Evolutionary conservation across 805 yeast species (phyloP), one percentile per base, ranked within the genome.

Genomic region (Geotrichum ghanense): DNA sequence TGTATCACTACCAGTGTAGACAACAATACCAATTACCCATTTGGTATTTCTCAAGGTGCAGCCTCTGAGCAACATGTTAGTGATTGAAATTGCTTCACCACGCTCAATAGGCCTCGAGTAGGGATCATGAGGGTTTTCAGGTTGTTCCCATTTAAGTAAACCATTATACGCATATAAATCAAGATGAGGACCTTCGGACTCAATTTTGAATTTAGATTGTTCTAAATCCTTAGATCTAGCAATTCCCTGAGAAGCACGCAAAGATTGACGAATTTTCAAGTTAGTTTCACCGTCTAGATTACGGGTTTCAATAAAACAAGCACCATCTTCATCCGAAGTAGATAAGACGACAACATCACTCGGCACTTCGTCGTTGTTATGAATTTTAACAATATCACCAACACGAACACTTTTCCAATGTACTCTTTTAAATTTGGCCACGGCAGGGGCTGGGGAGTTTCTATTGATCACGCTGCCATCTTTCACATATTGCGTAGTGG

Each of bases 211-310:
- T 52, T 69, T 70, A 21, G 76, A 66, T 48, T 73, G 68, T 48
- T 76, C 78, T 47, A 81, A 69, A 56, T 83, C 87, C 9, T 61
- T 59, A 1, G 84, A 70, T 56, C 76, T 83, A 44, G 68, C 71
- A 41, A 83, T 63, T 1, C 73, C 70, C 3, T 69, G 68, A n/a
- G 87, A 83, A 52, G 80, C 73, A 19, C 69, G 69, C 39, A 83
- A 58, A 6, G 85, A 70, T 26, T 68, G 70, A 48, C 80, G 76
- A 26, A 70, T 69, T 60, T 84, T 84, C 59, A 84, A 71, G 58
- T 82, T 84, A 7, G 92, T 81, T 63, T 83, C 94, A 52, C 87
- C 87, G 56, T 80, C 87, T 45, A 81, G 65, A 55, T 81, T 81
- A 53, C 79, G 79, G 7, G 87, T 80, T 55, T 80, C 94, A 27